These are phyloP conservation scores for Plasmodium inui DNA, from an alignment of 169 alveolate species.

Conservation along the genomic window DNA sequence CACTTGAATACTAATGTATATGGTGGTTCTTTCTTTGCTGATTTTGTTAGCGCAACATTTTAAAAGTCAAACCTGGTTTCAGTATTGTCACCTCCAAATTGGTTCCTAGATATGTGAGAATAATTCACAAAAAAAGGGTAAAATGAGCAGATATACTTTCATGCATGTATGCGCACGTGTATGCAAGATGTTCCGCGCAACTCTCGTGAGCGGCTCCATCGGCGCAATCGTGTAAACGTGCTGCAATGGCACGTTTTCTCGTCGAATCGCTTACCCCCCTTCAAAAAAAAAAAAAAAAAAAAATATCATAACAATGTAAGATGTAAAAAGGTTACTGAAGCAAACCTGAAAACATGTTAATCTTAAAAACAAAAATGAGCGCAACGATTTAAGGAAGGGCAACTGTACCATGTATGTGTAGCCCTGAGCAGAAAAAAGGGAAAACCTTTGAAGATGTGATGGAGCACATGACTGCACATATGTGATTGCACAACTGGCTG, in stretches of 20 bases:
- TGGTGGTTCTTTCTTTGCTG: not conserved
- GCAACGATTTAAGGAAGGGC: not conserved
- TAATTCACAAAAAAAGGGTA: not conserved
- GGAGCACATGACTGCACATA: not conserved
- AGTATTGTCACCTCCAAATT: not conserved
- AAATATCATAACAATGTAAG: not conserved
- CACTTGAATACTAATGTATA: not conserved
- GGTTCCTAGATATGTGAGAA: not conserved
- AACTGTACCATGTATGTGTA: not conserved
- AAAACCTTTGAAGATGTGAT: not conserved
- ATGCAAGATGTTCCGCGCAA: not conserved
- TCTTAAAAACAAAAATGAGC: not conserved
- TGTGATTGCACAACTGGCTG: not conserved
- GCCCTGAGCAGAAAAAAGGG: not conserved
- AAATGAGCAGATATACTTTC: not conserved
- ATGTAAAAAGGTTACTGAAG: not conserved
- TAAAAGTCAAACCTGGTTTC: not conserved
- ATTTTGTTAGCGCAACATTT: not conserved
- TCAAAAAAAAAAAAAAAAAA: not conserved
- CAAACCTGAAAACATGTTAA: not conserved
- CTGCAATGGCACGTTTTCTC: not conserved
- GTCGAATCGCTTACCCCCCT: not conserved
- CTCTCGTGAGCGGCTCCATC: not conserved
- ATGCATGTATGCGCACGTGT: not conserved
- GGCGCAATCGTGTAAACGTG: not conserved